Evolutionary conservation across 148 eudicot genomes (phyloP), one percentile per base, ranked within the genome.

Genomic region (Chenopodium suecicum): DNA sequence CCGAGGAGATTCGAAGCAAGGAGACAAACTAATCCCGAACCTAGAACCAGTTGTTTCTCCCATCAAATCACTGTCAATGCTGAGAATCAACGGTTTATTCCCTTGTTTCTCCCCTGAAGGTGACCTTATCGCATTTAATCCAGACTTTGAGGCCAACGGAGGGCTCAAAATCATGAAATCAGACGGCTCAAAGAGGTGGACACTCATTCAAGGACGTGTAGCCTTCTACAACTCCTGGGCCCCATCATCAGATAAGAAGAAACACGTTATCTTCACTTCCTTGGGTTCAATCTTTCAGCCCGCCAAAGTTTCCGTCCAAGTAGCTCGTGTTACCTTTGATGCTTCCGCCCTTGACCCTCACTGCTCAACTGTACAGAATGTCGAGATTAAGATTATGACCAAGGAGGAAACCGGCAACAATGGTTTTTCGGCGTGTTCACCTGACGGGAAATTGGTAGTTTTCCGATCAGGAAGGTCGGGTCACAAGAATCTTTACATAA

Each of bases 401-500:
- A 90, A 80, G 62, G 88, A 85, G 32, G 89, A 79, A 1, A 90
- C 94, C 4, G 94, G 95, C 10, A 95, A 95, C 46, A 95, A 95
- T 71, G 97, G 88, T 0, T 93, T 95, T 69, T 92, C 98, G 2
- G 87, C 98, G 4, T 88, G 90, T 87, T 95, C 98, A 0, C 97
- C 98, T 13, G 96, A 95, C 64, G 98, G 97, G 2, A 93, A 88
- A 52, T 84, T 23, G 3, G 29, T 95, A 1, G 95, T 95, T 7
- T 91, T 95, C 80, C 83, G 98, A 5, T 95, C 98, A 3, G 94
- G 98, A 12, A 91, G 98, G 11, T 83, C 94, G 0, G 98, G 97
- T 0, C 82, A 91, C 75, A 95, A 95, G 83, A 95, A 95, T 66
- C 82, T 95, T 54, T 93, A 90, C 87, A 82, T 91, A 66, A 69